Percentiles rank a stretch among this genome's conserved stretches.
Conservation (phyloP, 331 rosid genomes). For the Acacia concinna region DNA sequence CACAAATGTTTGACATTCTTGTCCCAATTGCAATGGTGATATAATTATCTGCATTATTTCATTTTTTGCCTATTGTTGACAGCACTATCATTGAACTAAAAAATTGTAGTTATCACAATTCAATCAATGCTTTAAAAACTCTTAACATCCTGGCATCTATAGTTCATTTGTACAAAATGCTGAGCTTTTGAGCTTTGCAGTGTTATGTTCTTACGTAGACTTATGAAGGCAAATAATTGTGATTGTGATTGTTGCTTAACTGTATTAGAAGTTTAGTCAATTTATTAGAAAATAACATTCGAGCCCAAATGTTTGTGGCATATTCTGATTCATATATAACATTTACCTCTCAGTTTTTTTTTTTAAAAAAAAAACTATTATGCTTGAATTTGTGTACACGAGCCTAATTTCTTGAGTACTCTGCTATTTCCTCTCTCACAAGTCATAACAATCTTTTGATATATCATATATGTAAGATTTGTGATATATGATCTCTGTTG, state of each 20-base stretch:
- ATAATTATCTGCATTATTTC: constrained; percentile 3
- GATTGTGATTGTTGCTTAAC: not conserved
- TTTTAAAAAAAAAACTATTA: constrained; percentile 3
- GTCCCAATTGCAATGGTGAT: not conserved
- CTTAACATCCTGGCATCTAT: not conserved
- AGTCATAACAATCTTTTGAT: not conserved
- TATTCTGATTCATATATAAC: not conserved
- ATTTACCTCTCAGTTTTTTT: not conserved
- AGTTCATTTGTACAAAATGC: not conserved
- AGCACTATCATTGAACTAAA: not conserved
- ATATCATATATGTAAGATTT: not conserved
- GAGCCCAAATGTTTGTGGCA: not conserved
- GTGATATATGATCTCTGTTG: constrained; percentile 24
- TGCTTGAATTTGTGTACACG: not conserved
- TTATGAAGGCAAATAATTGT: not conserved
- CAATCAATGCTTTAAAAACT: not conserved
- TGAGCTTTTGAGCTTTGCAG: not conserved
- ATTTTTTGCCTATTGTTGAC: constrained; percentile 6
- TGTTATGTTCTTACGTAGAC: not conserved
- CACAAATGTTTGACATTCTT: not conserved
- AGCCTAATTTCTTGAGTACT: not conserved
- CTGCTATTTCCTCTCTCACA: not conserved
- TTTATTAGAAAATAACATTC: not conserved
- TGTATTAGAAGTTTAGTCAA: constrained; percentile 2
- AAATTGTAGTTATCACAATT: not conserved